A percentile compares a stretch with the other conserved stretches of the same genome.
phyloP scores from a whole-genome alignment of 768 basidiomycete species.

The Panaeolus cyanescens region DNA sequence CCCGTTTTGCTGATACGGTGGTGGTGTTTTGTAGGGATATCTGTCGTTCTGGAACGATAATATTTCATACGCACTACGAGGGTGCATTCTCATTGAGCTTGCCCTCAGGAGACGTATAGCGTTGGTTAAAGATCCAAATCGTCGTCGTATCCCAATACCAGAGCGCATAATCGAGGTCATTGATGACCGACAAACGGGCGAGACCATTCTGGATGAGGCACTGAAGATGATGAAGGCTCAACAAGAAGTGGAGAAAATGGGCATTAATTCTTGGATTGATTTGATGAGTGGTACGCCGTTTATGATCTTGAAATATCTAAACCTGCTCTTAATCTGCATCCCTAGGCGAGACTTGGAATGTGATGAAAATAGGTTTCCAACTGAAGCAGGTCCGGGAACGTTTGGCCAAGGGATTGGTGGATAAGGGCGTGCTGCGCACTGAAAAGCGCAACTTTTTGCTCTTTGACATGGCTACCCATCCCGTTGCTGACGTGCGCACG shows the following conservation, averaged over 20 bases:
- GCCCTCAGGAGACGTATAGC: slow-evolving; percentile 94
- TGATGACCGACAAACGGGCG: slow-evolving; percentile 90
- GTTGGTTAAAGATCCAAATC: slow-evolving; percentile 80
- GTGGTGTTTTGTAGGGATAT: slow-evolving; percentile 58
- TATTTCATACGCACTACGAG: slow-evolving; percentile 97
- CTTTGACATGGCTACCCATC: slow-evolving; percentile 99
- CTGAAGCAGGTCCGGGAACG: slow-evolving; percentile 98
- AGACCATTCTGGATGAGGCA: slow-evolving; percentile 95
- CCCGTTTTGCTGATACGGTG: slow-evolving; percentile 3
- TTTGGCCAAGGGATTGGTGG: slow-evolving; percentile 94
- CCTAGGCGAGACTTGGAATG: slow-evolving; percentile 98
- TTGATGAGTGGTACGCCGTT: slow-evolving; percentile 79
- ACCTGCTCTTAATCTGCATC: background rate
- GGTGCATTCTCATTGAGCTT: slow-evolving; percentile 96
- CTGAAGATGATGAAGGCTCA: slow-evolving; percentile 93
- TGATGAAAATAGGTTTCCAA: slow-evolving; percentile 99
- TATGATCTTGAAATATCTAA: background rate
- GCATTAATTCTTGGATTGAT: slow-evolving; percentile 93
- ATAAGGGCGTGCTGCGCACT: slow-evolving; percentile 98
- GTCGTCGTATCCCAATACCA: slow-evolving; percentile 70
- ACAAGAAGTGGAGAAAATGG: slow-evolving; percentile 72
- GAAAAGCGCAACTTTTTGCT: slow-evolving; percentile 98
- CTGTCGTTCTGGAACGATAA: slow-evolving; percentile 99
- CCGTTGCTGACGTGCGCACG: slow-evolving; percentile 88
- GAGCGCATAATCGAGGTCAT: slow-evolving; percentile 91